Base-by-base conservation (phyloP, 257 asterid species). In the Scutellaria galericulata region DNA sequence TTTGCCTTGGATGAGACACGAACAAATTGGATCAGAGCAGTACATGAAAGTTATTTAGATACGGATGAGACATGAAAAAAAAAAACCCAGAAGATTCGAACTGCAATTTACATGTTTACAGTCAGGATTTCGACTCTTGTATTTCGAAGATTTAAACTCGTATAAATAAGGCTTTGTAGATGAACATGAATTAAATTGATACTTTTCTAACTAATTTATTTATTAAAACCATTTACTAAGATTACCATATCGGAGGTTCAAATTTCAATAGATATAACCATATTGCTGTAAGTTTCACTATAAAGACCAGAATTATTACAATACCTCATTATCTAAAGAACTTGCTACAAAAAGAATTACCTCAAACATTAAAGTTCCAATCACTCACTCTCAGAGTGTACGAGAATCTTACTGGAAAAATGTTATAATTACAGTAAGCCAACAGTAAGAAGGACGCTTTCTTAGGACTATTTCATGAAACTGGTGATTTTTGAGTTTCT, bases 331-430 rank as follows among this genome's bases (percentile, higher is more conserved):
- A 70, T 67, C 64, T 42, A 67, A 18, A 67, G 61, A 52, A 69
- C 48, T 45, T 57, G 42, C 65, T 77, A 77, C 81, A 77, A 71
- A 77, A 77, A 64, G 57, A 77, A 77, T 65, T 24, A 64, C 69
- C 73, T 70, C 66, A 68, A 24, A 42, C 74, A 48, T 31, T 18
- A 48, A 74, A 42, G 46, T 18, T 18, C 79, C 79, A 74, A 56
- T 64, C 31, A 44, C 78, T 47, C 66, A 47, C 74, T 56, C 66
- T 47, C 9, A 24, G 13, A 53, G 4, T 64, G 8, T 9, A 35
- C 22, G 27, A 48, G 13, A 44, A 35, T 18, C 52, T 8, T 39
- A 53, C 64, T 39, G 61, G 54, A 71, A 7, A 3, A 15, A 54
- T 46, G 47, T 67, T 35, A 72, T 73, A 72, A 73, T 73, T 76